Base-by-base conservation (phyloP, 2,329 filamentous ascomycete species). In the Fusarium sp. region DNA sequence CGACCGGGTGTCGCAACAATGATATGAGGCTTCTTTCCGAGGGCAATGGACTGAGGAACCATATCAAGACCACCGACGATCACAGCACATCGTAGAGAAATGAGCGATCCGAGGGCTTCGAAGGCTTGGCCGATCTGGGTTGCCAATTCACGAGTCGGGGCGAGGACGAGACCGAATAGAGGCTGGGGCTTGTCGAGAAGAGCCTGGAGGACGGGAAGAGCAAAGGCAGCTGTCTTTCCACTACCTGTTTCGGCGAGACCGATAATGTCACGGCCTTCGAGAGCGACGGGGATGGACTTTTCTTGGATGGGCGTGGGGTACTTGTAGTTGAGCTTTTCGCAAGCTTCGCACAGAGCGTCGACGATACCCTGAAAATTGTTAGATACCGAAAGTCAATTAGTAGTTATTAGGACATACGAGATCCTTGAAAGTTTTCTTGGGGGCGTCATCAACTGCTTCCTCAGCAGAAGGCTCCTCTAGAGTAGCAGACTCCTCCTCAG, bases 21-120 rank as follows among this genome's bases (percentile, higher is more conserved):
- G 29, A 99, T 91, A 78, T 99, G 96, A 12, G 96, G 96, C 76
- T 95, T 95, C 87, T 97, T 98, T n/a, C 93, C 94, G 1, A 99
- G 88, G 0, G 95, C 93, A 71, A 99, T 97, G 2, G 93, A 84
- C 80, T 99, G 96, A 0, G 93, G 89, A 2, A 98, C 93, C 94
- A 98, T 98, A 73, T 98, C 95, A 86, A 98, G 91, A 46, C 96
- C 96, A 76, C 96, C 96, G 3, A 98, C 93, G 46, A 99, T 90
- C 20, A 95, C 91, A 11, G 93, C 92, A 77, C 91, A 94, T 77
- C 94, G 90, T 41, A 98, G 92, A n/a, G 91, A 92, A 75, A 99
- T 98, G 33, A 94, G 86, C 14, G 93, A 91, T 9, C 95, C 95
- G 2, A 99, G 87, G 0, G 93, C 93, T 79, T 98, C 95, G 75